A percentile compares a stretch with the other conserved stretches of the same genome.
phyloP scores from a whole-genome alignment of 2,329 filamentous ascomycete species.

The Alternaria angustiovoidea region DNA sequence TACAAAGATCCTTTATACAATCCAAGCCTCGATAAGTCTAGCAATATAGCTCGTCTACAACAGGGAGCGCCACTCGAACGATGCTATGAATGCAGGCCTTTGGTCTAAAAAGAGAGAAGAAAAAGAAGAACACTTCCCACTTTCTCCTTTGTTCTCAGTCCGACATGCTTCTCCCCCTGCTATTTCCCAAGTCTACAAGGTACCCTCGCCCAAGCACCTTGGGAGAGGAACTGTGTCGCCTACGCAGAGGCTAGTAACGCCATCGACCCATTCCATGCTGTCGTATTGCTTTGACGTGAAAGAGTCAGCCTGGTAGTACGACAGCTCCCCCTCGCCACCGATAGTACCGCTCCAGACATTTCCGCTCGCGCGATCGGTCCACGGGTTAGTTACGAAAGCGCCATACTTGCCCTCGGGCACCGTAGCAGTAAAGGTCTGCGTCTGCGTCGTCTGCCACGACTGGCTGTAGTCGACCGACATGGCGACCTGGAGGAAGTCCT shows the following conservation, averaged over 20 bases:
- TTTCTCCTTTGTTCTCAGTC: no score
- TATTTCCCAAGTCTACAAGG: conserved; percentile 18
- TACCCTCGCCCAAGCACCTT: conserved; percentile 51
- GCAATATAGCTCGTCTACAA: background rate
- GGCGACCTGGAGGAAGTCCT: conserved; percentile 37
- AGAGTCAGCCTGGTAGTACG: conserved; percentile 46
- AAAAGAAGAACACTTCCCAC: background rate
- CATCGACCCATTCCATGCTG: conserved; percentile 52
- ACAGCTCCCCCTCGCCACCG: conserved; percentile 35
- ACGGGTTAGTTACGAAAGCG: conserved; percentile 52
- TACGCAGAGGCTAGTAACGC: conserved; percentile 51
- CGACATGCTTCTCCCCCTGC: background rate
- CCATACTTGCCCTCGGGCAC: conserved; percentile 52
- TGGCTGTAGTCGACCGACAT: conserved; percentile 37
- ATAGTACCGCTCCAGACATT: conserved; percentile 48
- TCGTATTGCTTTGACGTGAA: conserved; percentile 46
- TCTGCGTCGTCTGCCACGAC: conserved; percentile 47
- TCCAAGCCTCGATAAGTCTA: background rate
- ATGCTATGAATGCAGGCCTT: background rate
- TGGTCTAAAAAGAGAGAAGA: background rate
- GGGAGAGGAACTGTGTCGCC: conserved; percentile 49
- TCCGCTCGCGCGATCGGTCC: conserved; percentile 46
- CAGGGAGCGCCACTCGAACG: background rate
- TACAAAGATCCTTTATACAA: background rate
- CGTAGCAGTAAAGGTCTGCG: conserved; percentile 41